Conservation (phyloP, 2,329 filamentous ascomycete genomes). For the Aureobasidium namibiae region DNA sequence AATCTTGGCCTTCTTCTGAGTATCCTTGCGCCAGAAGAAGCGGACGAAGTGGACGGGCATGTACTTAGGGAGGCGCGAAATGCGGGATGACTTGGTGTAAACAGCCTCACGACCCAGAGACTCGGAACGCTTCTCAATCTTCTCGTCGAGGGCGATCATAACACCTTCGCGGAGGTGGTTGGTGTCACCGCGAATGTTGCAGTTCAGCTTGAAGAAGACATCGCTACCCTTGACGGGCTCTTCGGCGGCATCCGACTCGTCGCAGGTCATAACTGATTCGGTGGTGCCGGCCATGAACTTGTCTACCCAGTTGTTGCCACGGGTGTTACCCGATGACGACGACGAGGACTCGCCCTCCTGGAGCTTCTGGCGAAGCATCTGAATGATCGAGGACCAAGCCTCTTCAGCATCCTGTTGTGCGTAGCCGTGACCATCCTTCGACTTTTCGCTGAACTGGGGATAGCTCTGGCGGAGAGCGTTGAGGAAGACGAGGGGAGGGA, state of each 20-base stretch:
- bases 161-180: slow-evolving; percentile 92
- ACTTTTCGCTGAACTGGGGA: slow-evolving; percentile 87
- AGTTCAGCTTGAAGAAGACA: slow-evolving; percentile 84
- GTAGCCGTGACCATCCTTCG: slow-evolving; percentile 72
- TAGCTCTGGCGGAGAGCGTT: slow-evolving; percentile 69
- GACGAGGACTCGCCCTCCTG: slow-evolving; percentile 50
- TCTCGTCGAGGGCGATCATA: slow-evolving; percentile 69
- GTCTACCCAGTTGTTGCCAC: slow-evolving; percentile 50
- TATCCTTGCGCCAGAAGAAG: slow-evolving; percentile 95
- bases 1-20: slow-evolving; percentile 98
- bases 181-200: slow-evolving; percentile 79
- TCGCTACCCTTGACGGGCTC: slow-evolving; percentile 60
- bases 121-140: slow-evolving; percentile 82
- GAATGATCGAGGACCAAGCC: slow-evolving; percentile 92
- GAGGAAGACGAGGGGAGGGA: slow-evolving; percentile 75
- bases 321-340: slow-evolving; percentile 40
- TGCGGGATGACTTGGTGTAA: slow-evolving; percentile 87
- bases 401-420: slow-evolving; percentile 99
- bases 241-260: slow-evolving; percentile 73
- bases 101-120: slow-evolving; percentile 66
- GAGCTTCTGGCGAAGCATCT: slow-evolving; percentile 71
- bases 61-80: slow-evolving; percentile 86
- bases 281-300: slow-evolving; percentile 84
- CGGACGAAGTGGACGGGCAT: slow-evolving; percentile 94
- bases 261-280: slow-evolving; percentile 69